phyloP scores from a whole-genome alignment of 75 land plant genomes.

The Cupressus sempervirens region DNA sequence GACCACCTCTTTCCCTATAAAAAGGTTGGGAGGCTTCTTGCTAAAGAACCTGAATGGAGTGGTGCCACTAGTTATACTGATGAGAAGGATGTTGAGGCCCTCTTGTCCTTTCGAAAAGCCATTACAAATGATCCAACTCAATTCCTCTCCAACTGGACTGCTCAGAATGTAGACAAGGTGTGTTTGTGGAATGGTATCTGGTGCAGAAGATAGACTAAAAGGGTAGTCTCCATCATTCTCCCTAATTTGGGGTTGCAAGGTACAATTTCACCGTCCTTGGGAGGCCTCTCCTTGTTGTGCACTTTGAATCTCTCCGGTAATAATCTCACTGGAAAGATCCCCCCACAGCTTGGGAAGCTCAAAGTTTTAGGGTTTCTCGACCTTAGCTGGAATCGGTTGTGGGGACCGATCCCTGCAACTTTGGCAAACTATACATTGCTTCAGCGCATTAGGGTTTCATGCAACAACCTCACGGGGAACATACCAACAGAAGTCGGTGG shows the following conservation, averaged over 20 bases:
- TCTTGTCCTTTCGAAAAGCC: background rate
- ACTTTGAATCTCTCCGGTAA: conserved; percentile 21
- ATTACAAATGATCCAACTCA: background rate
- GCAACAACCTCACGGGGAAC: too few relatives aligned
- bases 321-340: conserved; percentile 17
- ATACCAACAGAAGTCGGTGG: background rate
- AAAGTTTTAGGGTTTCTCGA: conserved; percentile 7
- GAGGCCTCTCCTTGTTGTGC: conserved; percentile 15
- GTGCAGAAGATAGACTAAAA: background rate
- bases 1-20: too few relatives aligned
- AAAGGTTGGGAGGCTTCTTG: too few relatives aligned
- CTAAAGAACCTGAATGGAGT: too few relatives aligned
- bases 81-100: background rate
- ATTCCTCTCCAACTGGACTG: conserved; percentile 6
- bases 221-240: background rate
- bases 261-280: conserved; percentile 11
- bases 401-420: conserved; percentile 10
- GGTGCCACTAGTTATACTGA: background rate
- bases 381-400: conserved; percentile 2
- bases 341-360: conserved; percentile 21
- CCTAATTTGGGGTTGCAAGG: conserved; percentile 15
- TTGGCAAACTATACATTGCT: too few relatives aligned
- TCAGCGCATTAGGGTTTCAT: too few relatives aligned
- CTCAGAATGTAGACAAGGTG: background rate
- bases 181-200: background rate